Base-by-base conservation (phyloP, 345 rosid species). In the Lepidium sativum region DNA sequence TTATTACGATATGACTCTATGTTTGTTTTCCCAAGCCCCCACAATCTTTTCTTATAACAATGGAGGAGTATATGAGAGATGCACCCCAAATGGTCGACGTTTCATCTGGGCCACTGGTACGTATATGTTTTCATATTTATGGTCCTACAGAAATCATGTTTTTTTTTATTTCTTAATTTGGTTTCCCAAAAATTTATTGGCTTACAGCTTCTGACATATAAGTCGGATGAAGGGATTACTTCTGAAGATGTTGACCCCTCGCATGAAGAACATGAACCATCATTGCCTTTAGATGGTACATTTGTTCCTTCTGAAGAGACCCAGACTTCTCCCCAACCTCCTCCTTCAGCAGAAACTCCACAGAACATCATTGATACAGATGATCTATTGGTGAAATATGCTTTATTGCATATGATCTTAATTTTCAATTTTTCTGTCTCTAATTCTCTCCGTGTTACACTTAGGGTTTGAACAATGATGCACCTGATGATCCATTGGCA, bases 151-250 rank as follows among this genome's bases (percentile, higher is more conserved):
- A 48, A 29, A 55, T 45, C 31, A 49, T 33, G 25, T 2, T 1
- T 15, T 54, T 63, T 54, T 11, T 23, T n/a, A 9, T 54, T 16
- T 13, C 20, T 3, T 27, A 55, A 56, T 21, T 39, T 55, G 16
- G 11, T 51, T 71, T 31, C 43, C 31, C 17, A 55, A 45, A 8
- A 17, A 8, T 21, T 61, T 44, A 50, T 43, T 43, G 2, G 35
- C 63, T 32, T 68, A 75, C 84, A 87, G 96, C 89, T 88, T 77
- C 85, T 90, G 66, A 90, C 97, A 2, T 90, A 90, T 75, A 75
- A 68, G 52, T 88, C 87, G 10, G 97, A 89, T 38, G 91, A 91
- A 20, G 83, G 67, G 55, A 63, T 77, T 37, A 50, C 80, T 32
- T 38, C 20, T 16, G 95, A 86, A 82, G 87, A 83, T 62, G 37